Evolutionary conservation across 2,329 filamentous ascomycete genomes (phyloP), one percentile per base, ranked within the genome.

Genomic region (Torrubiellomyces zombiae): DNA sequence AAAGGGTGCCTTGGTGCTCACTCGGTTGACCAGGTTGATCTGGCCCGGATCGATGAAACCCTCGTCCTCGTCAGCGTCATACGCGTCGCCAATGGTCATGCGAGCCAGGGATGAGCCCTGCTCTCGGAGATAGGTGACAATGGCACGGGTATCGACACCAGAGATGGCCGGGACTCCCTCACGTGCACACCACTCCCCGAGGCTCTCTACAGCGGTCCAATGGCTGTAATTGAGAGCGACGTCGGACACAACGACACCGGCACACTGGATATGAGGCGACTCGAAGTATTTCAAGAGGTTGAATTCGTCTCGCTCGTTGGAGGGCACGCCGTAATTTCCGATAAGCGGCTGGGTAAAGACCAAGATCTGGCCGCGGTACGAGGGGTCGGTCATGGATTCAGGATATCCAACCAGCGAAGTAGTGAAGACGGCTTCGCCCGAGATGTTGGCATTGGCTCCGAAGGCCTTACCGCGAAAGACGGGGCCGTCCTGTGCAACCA

Each of bases 311-410:
- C 82, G 76, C 43, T 74, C 67, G 35, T 65, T 72, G 16, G 83
- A 91, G 10, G 89, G 89, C 11, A 98, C 86, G 42, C 89, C 89
- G 50, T 98, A 98, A 67, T 98, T 98, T 48, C 89, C 89, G 45
- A 98, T 94, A 39, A 98, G 61, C 18, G 89, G 89, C 53, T 94
- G 85, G 38, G 89, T 98, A 64, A 95, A 94, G 55, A 95, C 86
- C 41, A 98, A 66, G 39, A 98, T 95, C 62, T 98, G 89, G 38
- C 89, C 79, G 38, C 78, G 76, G 59, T 86, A 86, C 12, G 79
- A 86, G 26, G 79, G 79, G 44, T 86, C 79, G 44, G 79, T 85
- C 65, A 86, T 74, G 23, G 78, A 94, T 63, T 98, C 89, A 39
- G 89, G 89, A 53, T 98, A 98, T 44, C 89, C 89, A 31, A 98